Conservation (phyloP, 495 filamentous ascomycete genomes). For the Jackrogersella multiformis region DNA sequence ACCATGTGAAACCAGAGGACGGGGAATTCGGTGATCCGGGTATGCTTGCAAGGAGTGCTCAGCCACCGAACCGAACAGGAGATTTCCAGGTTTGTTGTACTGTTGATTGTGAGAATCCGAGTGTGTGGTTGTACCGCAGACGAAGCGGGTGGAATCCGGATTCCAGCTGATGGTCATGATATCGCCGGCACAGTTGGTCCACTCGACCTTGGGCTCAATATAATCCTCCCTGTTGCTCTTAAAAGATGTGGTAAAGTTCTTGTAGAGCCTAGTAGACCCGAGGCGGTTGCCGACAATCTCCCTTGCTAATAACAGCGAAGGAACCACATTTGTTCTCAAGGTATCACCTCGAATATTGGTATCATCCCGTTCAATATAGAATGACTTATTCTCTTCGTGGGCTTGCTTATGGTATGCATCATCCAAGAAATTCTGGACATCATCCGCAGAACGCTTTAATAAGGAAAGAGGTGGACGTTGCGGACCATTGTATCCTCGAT, state of each 20-base stretch:
- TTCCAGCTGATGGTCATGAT: slow-evolving; percentile 67
- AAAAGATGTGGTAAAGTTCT: slow-evolving; percentile 53
- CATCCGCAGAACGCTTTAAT: slow-evolving; percentile 35
- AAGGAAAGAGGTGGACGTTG: slow-evolving; percentile 31
- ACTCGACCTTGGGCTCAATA: slow-evolving; percentile 56
- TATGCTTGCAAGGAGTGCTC: slow-evolving; percentile 67
- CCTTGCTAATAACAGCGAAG: slow-evolving; percentile 51
- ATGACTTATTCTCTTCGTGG: slow-evolving; percentile 14
- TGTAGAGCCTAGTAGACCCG: slow-evolving; percentile 41
- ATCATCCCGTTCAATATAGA: slow-evolving; percentile 46
- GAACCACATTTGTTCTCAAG: slow-evolving; percentile 39
- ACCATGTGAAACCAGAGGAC: slow-evolving; percentile 60
- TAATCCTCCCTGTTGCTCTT: slow-evolving; percentile 56
- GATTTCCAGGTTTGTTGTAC: slow-evolving; percentile 83
- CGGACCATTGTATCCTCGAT: slow-evolving; percentile 22
- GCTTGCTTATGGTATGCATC: slow-evolving; percentile 43
- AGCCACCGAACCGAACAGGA: slow-evolving; percentile 73
- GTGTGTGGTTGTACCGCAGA: slow-evolving; percentile 76
- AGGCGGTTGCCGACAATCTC: slow-evolving; percentile 51
- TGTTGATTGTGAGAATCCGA: slow-evolving; percentile 80
- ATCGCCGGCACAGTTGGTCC: slow-evolving; percentile 67
- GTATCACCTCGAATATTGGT: slow-evolving; percentile 37
- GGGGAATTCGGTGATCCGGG: slow-evolving; percentile 71
- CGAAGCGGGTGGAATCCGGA: slow-evolving; percentile 55
- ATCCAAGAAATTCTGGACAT: slow-evolving; percentile 48